Percentiles rank a stretch among this genome's conserved stretches.
phyloP scores from a whole-genome alignment of 805 yeast genomes.

The Schwanniomyces yamadae region DNA sequence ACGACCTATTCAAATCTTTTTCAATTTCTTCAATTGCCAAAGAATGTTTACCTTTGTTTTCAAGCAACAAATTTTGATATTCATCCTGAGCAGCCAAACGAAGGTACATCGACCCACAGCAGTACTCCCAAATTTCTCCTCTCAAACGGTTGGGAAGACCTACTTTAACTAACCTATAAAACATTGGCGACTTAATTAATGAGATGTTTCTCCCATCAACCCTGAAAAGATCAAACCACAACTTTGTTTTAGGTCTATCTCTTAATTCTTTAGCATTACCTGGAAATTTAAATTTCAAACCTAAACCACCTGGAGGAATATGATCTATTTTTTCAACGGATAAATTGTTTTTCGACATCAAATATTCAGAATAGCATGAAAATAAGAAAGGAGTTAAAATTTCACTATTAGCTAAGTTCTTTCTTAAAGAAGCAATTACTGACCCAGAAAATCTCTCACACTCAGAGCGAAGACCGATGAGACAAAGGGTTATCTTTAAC shows the following conservation, averaged over 20 bases:
- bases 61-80: slow-evolving; percentile 57
- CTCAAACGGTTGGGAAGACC: slow-evolving; percentile 93
- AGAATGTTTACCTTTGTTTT: slow-evolving; percentile 63
- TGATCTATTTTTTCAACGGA: slow-evolving; percentile 41
- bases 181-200: slow-evolving; percentile 68
- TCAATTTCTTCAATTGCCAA: slow-evolving; percentile 95
- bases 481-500: slow-evolving; percentile 60
- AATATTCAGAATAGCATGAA: slow-evolving; percentile 82
- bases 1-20: slow-evolving; percentile 88
- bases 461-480: slow-evolving; percentile 74
- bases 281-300: slow-evolving; percentile 80
- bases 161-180: slow-evolving; percentile 79
- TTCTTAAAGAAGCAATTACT: slow-evolving; percentile 59
- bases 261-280: slow-evolving; percentile 77
- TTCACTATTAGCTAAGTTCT: slow-evolving; percentile 62
- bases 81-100: slow-evolving; percentile 62
- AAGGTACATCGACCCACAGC: slow-evolving; percentile 79
- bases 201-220: slow-evolving; percentile 84
- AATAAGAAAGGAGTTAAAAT: slow-evolving; percentile 62
- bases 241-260: slow-evolving; percentile 81
- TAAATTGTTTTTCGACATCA: slow-evolving; percentile 58
- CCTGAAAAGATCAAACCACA: slow-evolving; percentile 91
- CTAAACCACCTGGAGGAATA: slow-evolving; percentile 83
- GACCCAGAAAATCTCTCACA: slow-evolving; percentile 77
- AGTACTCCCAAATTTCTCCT: slow-evolving; percentile 95